Base-by-base conservation (phyloP, 768 basidiomycete species). In the Amanita brunnescens region DNA sequence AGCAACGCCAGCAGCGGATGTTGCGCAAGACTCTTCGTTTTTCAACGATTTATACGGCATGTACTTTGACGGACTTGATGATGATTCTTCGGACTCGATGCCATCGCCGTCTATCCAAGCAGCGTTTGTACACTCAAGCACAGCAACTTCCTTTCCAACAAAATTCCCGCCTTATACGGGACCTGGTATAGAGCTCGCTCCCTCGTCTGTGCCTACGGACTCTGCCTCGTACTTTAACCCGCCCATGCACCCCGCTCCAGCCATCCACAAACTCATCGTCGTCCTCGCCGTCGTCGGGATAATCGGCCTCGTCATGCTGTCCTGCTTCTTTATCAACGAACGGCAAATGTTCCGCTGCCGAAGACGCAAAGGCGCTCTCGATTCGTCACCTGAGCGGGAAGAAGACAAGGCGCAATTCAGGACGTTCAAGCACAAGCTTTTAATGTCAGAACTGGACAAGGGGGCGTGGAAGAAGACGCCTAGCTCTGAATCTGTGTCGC, bases 241-340 rank as follows among this genome's bases (percentile, higher is more conserved):
- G 8, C 9, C 41, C 12, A 32, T 48, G 33, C 49, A 43, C 16
- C 40, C 49, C 34, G 26, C 49, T 10, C 40, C 49, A 3, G 40
- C 40, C 29, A 14, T 51, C 20, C 49, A 43, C 30, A 51, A 51
- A 20, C 49, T 51, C n/a, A 13, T 51, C 41, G 49, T 6, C n/a
- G 49, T 51, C 18, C 26, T 41, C 32, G 18, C 41, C 30, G 49
- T 51, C 32, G 39, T 51, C 6, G 40, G 30, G 9, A 29, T 16
- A 9, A 32, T 51, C 20, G 49, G 49, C 10, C 23, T 51, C 18
- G 23, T 51, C 40, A 43, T 51, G 26, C 49, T 51, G 8, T 42
- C 23, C 20, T 51, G 49, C 32, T 43, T 51, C 40, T 6, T 51
- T 1, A 12, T 42, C 40, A 51, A 51, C 21, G 49, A 51, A 35